Percentiles rank a stretch among this genome's conserved stretches.
These are phyloP conservation scores for Tetrapisispora phaffii DNA, from an alignment of 805 yeast genomes.

Conservation along the genomic window DNA sequence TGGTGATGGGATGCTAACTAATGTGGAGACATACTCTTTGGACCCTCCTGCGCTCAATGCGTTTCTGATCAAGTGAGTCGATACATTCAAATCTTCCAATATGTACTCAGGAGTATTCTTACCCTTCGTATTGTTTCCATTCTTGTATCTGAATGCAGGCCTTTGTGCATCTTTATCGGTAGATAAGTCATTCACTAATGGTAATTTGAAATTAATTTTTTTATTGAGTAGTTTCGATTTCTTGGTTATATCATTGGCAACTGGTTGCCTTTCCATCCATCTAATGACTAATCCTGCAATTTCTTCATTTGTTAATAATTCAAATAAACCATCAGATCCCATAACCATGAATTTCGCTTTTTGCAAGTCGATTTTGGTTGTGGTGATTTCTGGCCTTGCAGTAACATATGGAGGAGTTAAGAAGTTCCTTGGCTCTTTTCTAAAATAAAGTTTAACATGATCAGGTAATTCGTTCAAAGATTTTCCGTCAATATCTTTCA, in stretches of 20 bases:
- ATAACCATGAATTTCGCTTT: conserved; percentile 75
- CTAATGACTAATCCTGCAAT: conserved; percentile 84
- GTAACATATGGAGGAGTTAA: conserved; percentile 95
- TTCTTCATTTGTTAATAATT: conserved; percentile 84
- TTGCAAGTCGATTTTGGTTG: conserved; percentile 60
- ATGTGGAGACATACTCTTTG: conserved; percentile 76
- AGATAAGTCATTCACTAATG: conserved; percentile 55
- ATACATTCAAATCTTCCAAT: conserved; percentile 76
- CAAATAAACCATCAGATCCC: conserved; percentile 92
- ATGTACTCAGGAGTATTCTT: conserved; percentile 34
- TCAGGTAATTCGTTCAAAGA: conserved; percentile 53
- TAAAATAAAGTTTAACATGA: conserved; percentile 71
- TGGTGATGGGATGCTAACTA: conserved; percentile 86
- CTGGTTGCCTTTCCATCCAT: conserved; percentile 69
- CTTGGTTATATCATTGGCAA: conserved; percentile 4
- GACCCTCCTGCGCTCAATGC: conserved; percentile 86
- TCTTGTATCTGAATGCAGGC: conserved; percentile 60
- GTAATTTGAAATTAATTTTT: conserved; percentile 34
- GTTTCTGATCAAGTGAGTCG: conserved; percentile 88
- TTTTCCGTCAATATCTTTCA: conserved; percentile 45
- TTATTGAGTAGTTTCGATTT: conserved; percentile 12
- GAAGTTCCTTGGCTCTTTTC: conserved; percentile 60
- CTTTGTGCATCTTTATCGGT: conserved; percentile 48
- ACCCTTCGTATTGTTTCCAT: conserved; percentile 14
- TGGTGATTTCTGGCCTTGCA: conserved; percentile 86